Conservation (phyloP, 2,329 filamentous ascomycete species). For the Fusarium marasasianum region DNA sequence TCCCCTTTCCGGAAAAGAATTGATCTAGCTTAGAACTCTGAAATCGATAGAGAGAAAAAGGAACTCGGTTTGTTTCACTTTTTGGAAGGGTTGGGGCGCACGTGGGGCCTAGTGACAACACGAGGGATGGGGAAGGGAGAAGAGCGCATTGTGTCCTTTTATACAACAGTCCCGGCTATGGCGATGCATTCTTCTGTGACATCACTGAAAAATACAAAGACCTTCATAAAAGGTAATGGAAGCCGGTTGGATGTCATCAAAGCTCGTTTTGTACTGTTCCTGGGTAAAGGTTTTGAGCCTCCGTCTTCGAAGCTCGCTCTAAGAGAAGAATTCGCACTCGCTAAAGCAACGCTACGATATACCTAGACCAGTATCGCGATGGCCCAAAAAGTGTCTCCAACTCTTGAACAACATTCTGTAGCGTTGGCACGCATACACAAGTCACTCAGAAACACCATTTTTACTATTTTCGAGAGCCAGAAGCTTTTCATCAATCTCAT, state of each 20-base stretch:
- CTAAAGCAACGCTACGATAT: not conserved
- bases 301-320: no score
- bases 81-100: not conserved
- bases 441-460: not conserved
- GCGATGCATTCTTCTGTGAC: not conserved
- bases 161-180: not conserved
- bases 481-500: not conserved
- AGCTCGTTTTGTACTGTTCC: not conserved
- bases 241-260: not conserved
- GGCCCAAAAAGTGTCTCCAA: not conserved
- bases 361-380: not conserved
- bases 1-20: not conserved
- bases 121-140: not conserved
- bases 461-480: no score
- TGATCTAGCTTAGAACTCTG: not conserved
- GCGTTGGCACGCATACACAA: rapidly evolving
- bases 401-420: not conserved
- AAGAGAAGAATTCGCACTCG: no score
- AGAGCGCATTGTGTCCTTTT: not conserved
- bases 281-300: not conserved
- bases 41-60: not conserved
- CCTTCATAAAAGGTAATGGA: not conserved
- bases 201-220: not conserved
- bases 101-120: not conserved
- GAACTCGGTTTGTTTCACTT: not conserved